Evolutionary conservation across 2,329 filamentous ascomycete species (phyloP).

Genomic region (Colletotrichum somersetense): DNA sequence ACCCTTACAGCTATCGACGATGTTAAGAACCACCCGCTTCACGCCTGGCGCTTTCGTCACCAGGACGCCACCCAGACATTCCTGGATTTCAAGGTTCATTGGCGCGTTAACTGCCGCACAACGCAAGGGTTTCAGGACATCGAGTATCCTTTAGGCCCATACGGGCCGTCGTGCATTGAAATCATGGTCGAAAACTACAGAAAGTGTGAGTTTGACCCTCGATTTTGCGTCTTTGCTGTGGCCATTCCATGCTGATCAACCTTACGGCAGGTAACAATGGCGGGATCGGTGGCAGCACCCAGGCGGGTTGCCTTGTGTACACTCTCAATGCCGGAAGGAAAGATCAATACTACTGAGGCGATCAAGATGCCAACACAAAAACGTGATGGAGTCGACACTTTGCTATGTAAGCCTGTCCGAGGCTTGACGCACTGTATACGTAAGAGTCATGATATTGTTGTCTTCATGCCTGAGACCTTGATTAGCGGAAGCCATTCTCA

Average conservation of each 20-base stretch:
- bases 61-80: neutral
- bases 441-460: neutral
- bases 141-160: neutral
- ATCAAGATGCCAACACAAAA: neutral
- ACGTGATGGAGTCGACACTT: neutral
- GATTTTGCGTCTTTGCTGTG: neutral
- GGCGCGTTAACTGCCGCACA: slow-evolving; percentile 3
- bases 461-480: neutral
- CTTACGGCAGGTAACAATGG: neutral
- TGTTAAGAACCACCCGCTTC: neutral
- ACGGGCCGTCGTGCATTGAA: neutral
- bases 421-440: neutral
- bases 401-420: neutral
- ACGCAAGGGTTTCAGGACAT: neutral
- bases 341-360: neutral
- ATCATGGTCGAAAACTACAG: neutral
- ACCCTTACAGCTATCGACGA: slow-evolving; percentile 15
- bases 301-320: slow-evolving; percentile 7
- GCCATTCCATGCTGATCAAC: neutral
- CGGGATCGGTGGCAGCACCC: slow-evolving; percentile 10
- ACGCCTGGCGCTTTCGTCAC: slow-evolving; percentile 10
- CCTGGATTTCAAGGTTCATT: slow-evolving; percentile 11
- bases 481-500: neutral
- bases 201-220: neutral
- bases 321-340: neutral